Evolutionary conservation across 2,329 filamentous ascomycete species (phyloP), one percentile per base, ranked within the genome.

Genomic region (Salinomyces thailandicus): DNA sequence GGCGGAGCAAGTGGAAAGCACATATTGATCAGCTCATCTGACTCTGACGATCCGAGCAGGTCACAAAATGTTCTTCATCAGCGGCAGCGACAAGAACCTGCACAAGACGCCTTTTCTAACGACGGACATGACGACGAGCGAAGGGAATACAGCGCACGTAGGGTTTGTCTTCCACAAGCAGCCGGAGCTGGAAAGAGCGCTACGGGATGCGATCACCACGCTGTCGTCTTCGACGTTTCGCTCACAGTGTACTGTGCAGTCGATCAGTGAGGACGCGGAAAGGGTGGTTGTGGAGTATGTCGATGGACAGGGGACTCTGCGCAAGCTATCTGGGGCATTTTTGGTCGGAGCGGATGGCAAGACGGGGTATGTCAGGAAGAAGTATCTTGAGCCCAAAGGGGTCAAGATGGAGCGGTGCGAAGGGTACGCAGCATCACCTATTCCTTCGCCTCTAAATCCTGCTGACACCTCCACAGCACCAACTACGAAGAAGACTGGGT

Each of bases 401-500:
- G 18, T 38, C 5, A 11, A 9, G 5, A 19, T 38, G 30, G 36
- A 33, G 15, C 34, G 18, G 14, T 18, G 14, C 18, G 20, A 17
- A 6, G 19, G 17, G 31, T 33, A 13, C 13, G 18, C 7, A 9
- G n/a, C n/a, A n/a, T n/a, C 2, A 5, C 7, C 11, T 14, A 11
- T 12, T 22, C 13, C 8, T 4, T 14, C 6, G 16, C 11, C 11
- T 9, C 18, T 14, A 22, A 5, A 17, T 4, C 15, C 0, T 2
- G 19, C 31, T 33, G 13, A 33, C 11, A 33, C 9, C 20, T 2
- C 22, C 9, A 8, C 18, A 33, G 36, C n/a, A 33, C 31, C 14
- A 31, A 35, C 12, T 66, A 66, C 39, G 52, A 59, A 8, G 62
- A 54, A 11, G 62, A 58, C 0, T 72, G 69, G 68, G 60, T 72